These are phyloP conservation scores for Parastagonospora avenae DNA, from an alignment of 2,329 filamentous ascomycete genomes.

Conservation along the genomic window DNA sequence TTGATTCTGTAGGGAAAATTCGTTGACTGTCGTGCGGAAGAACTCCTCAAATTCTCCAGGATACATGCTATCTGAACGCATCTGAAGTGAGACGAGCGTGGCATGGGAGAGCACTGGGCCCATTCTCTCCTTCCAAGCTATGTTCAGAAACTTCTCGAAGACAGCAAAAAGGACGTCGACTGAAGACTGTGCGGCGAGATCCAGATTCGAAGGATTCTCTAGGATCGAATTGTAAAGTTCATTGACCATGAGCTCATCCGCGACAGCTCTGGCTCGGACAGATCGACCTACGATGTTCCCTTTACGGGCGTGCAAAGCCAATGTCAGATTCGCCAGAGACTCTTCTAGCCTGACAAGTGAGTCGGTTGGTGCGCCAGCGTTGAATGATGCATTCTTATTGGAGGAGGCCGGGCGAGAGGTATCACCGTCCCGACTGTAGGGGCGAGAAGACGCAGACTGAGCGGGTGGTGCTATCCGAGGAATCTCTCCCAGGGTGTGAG, in stretches of 20 bases:
- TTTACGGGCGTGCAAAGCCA: conserved; percentile 81
- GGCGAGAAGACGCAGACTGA: conserved; percentile 44
- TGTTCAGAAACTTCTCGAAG: conserved; percentile 89
- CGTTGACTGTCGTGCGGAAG: conserved; percentile 59
- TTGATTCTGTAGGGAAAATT: conserved; percentile 64
- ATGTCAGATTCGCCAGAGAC: conserved; percentile 81
- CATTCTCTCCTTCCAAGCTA: conserved; percentile 88
- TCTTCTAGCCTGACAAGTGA: conserved; percentile 75
- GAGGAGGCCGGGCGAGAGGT: conserved; percentile 40
- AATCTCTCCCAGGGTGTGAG: conserved; percentile 42
- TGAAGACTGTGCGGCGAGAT: conserved; percentile 73
- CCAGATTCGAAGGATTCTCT: conserved; percentile 79
- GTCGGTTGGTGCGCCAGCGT: conserved; percentile 29
- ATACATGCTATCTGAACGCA: conserved; percentile 64
- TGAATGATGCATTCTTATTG: conserved; percentile 39
- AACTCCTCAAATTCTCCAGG: conserved; percentile 72
- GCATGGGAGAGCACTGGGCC: conserved; percentile 78
- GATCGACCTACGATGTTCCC: conserved; percentile 83
- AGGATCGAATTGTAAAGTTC: conserved; percentile 88
- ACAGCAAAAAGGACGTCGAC: conserved; percentile 87
- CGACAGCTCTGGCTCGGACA: conserved; percentile 70
- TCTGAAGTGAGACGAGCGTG: conserved; percentile 75
- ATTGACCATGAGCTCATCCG: conserved; percentile 81
- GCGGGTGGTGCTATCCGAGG: conserved; percentile 42
- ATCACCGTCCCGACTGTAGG: conserved; percentile 42